Evolutionary conservation across 2,329 filamentous ascomycete species (phyloP).

Genomic region (Elsinoe batatas): DNA sequence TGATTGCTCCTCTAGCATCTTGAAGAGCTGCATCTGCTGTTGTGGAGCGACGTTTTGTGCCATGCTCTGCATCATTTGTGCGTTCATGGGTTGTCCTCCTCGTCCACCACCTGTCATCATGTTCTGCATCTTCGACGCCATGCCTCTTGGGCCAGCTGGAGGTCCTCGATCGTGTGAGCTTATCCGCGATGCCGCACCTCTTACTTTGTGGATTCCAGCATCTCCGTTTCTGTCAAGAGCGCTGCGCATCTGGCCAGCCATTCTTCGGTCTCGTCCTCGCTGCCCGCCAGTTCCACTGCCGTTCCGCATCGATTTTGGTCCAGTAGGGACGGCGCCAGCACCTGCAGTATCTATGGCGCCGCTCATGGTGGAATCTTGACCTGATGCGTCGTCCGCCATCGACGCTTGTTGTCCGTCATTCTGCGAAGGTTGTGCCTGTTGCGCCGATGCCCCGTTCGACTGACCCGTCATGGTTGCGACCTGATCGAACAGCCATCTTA

Average conservation of each 20-base stretch:
- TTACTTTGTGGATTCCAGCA: conserved; percentile 66
- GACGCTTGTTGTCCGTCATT: conserved; percentile 18
- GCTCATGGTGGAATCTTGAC: conserved; percentile 64
- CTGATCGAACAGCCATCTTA: conserved; percentile 87
- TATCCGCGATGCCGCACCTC: conserved; percentile 60
- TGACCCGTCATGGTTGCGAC: conserved; percentile 58
- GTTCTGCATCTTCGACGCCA: conserved; percentile 36
- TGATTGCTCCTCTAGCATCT: conserved; percentile 55
- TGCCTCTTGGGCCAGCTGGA: conserved; percentile 56
- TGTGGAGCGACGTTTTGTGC: conserved; percentile 44
- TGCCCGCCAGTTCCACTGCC: conserved; percentile 35
- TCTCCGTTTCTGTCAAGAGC: conserved; percentile 71
- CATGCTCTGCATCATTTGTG: conserved; percentile 40
- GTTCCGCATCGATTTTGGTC: conserved; percentile 89
- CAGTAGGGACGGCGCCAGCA: conserved; percentile 56
- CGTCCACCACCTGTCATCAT: conserved; percentile 23
- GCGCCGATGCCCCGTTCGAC: conserved; percentile 41
- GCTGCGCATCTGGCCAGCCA: conserved; percentile 65
- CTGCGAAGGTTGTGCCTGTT: conserved; percentile 17
- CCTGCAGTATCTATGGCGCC: conserved; percentile 37
- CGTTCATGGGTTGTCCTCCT: conserved; percentile 21
- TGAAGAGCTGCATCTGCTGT: conserved; percentile 64
- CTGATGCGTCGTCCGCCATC: conserved; percentile 21
- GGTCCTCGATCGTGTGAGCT: conserved; percentile 64
- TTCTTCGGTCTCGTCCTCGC: conserved; percentile 60